Base-by-base conservation (phyloP, 2,329 filamentous ascomycete genomes). In the Cryphonectria nitschkei region DNA sequence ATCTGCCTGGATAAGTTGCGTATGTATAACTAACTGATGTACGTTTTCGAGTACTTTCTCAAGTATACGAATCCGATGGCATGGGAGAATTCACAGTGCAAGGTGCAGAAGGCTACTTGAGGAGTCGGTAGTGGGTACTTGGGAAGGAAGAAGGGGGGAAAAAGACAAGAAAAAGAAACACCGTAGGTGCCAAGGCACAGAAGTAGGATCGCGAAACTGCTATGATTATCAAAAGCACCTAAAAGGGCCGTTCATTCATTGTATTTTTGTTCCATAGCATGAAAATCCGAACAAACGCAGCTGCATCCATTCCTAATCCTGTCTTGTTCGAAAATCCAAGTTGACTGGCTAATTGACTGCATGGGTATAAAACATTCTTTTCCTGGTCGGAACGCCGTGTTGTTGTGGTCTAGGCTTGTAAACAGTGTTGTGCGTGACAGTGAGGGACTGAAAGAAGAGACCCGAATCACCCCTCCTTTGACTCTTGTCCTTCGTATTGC, bases 291-390 rank as follows among this genome's bases (percentile, higher is more conserved):
- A 13, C 34, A 5, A 34, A 58, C 9, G 54, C 26, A 58, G 13
- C 2, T 58, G 26, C 26, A 32, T 29, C 54, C 54, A 19, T 50
- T 11, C 46, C 22, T 50, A 19, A 50, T 11, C 13, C 54, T 14
- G 29, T 58, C 29, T 29, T 29, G 54, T 11, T 32, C 19, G 11
- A 39, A 58, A 58, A 58, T 34, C 29, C 54, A 58, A 58, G 54
- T 56, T 56, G 54, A 56, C 54, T 32, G 26, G 7, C 43, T 22
- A 8, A n/a, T 7, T n/a, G 46, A n/a, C 46, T 50, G 43, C 43
- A 50, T 29, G 52, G 54, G 54, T 58, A 58, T 58, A 58, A 58
- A 56, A 50, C 46, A 50, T 56, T 14, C 11, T 56, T 56, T 56
- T 56, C n/a, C n/a, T 56, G n/a, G 6, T 58, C 14, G 7, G 26